Evolutionary conservation across 345 rosid species (phyloP).

Genomic region (Laguncularia racemosa): DNA sequence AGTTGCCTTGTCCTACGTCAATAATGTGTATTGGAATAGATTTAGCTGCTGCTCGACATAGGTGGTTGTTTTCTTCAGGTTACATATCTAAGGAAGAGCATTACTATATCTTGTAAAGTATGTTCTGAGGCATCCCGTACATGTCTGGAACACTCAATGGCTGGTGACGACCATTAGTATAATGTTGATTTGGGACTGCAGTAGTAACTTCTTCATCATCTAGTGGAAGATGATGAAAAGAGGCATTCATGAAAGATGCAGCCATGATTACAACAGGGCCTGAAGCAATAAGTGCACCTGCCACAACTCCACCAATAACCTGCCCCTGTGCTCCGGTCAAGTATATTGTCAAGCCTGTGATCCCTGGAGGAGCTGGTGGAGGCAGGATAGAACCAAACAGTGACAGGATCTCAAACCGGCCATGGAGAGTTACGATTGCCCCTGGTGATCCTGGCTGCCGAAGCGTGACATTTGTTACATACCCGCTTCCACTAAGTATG

Average conservation of each 20-base stretch:
- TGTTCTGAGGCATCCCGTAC: conserved; percentile 62
- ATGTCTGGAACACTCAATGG: conserved; percentile 49
- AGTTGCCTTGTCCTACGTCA: not conserved
- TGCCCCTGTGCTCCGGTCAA: conserved; percentile 81
- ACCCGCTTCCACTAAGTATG: conserved; percentile 76
- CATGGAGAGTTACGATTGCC: conserved; percentile 79
- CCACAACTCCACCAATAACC: conserved; percentile 75
- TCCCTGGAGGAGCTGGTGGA: conserved; percentile 76
- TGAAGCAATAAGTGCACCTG: conserved; percentile 70
- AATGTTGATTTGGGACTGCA: conserved; percentile 15
- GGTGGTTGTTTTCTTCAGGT: conserved; percentile 49
- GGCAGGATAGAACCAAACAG: conserved; percentile 88
- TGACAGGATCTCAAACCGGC: conserved; percentile 92
- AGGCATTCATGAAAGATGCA: conserved; percentile 78
- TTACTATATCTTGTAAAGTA: conserved; percentile 44
- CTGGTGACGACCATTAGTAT: conserved; percentile 34
- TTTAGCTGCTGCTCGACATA: conserved; percentile 33
- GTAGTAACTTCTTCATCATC: conserved; percentile 54
- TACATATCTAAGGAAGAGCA: conserved; percentile 49
- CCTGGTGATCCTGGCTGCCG: conserved; percentile 81
- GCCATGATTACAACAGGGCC: conserved; percentile 84
- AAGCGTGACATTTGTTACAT: conserved; percentile 78
- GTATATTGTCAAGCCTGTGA: conserved; percentile 69
- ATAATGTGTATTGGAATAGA: not conserved
- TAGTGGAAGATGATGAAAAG: conserved; percentile 69